Evolutionary conservation across 805 yeast genomes (phyloP).

Genomic region (Kuraishia ogatae): DNA sequence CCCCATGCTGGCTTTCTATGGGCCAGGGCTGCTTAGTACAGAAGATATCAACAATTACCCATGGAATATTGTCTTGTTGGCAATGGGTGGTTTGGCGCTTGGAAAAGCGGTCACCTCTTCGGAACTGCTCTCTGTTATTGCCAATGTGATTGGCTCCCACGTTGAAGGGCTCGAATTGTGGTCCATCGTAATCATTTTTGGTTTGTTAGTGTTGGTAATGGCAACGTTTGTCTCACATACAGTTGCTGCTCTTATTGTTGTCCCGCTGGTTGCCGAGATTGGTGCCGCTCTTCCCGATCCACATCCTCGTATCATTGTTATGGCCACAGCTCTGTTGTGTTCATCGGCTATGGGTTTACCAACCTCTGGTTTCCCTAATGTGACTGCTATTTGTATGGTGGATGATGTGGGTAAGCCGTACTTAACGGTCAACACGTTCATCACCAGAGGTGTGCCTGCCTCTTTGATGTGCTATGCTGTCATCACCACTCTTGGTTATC

Average conservation of each 20-base stretch:
- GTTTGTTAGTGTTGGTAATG: constrained; percentile 68
- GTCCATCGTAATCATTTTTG: constrained; percentile 70
- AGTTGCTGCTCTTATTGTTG: constrained; percentile 88
- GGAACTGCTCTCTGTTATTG: constrained; percentile 76
- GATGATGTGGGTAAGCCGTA: constrained; percentile 91
- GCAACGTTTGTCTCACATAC: constrained; percentile 97
- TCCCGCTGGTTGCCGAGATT: constrained; percentile 84
- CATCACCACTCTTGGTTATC: constrained; percentile 73
- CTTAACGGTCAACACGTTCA: constrained; percentile 77
- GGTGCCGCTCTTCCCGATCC: constrained; percentile 72
- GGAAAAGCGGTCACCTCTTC: constrained; percentile 94
- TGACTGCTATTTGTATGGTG: constrained; percentile 90
- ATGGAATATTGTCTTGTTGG: constrained; percentile 92
- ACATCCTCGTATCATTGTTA: constrained; percentile 76
- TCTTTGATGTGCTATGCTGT: constrained; percentile 67
- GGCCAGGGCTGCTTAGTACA: constrained; percentile 76
- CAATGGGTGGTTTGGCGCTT: constrained; percentile 96
- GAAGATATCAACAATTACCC: constrained; percentile 94
- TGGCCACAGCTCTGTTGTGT: constrained; percentile 59
- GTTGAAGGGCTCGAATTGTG: constrained; percentile 66
- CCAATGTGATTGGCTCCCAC: constrained; percentile 51
- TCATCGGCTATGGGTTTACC: constrained; percentile 98
- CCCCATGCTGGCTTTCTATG: constrained; percentile 87
- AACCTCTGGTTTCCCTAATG: constrained; percentile 96
- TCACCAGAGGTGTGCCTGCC: constrained; percentile 85